A percentile compares a stretch with the other conserved stretches of the same genome.
phyloP scores from a whole-genome alignment of 2,329 filamentous ascomycete species.

The Diaporthe citri region DNA sequence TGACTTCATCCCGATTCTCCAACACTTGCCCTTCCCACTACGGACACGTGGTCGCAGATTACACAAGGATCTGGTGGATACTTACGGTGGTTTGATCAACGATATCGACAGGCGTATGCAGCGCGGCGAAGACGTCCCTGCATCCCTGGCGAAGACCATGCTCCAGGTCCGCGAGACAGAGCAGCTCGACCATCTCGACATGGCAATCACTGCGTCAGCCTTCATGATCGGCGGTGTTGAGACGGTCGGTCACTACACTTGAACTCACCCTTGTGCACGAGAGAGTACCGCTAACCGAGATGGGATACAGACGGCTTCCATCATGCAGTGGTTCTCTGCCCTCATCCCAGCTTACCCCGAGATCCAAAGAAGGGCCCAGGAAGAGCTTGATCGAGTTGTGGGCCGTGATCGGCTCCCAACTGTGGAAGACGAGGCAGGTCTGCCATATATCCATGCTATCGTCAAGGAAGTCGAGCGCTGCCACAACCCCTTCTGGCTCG shows the following conservation, averaged over 20 bases:
- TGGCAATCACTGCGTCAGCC: slow-evolving; percentile 24
- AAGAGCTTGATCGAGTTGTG: slow-evolving; percentile 24
- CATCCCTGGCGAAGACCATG: slow-evolving; percentile 13
- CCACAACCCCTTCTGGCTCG: slow-evolving; percentile 26
- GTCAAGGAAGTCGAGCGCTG: slow-evolving; percentile 29
- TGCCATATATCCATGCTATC: slow-evolving; percentile 17
- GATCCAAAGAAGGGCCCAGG: slow-evolving; percentile 1
- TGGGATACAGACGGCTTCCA: slow-evolving; percentile 4
- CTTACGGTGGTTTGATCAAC: neutral
- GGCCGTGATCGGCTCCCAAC: slow-evolving; percentile 8
- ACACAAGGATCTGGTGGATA: neutral
- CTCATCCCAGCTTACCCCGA: slow-evolving; percentile 14
- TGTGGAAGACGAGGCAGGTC: slow-evolving; percentile 1
- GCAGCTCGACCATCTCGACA: slow-evolving; percentile 20
- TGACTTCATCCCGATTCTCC: slow-evolving; percentile 11
- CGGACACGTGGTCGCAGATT: neutral
- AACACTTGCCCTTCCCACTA: neutral
- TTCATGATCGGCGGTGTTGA: slow-evolving; percentile 26
- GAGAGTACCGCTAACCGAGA: neutral
- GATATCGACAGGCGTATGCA: neutral
- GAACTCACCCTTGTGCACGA: neutral
- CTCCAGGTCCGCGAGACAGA: neutral
- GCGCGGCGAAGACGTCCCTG: neutral
- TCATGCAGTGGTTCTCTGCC: slow-evolving; percentile 30
- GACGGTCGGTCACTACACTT: neutral